These are phyloP conservation scores for Halophytophthora batemanensis DNA, from an alignment of 352 stramenopile species.

Conservation along the genomic window DNA sequence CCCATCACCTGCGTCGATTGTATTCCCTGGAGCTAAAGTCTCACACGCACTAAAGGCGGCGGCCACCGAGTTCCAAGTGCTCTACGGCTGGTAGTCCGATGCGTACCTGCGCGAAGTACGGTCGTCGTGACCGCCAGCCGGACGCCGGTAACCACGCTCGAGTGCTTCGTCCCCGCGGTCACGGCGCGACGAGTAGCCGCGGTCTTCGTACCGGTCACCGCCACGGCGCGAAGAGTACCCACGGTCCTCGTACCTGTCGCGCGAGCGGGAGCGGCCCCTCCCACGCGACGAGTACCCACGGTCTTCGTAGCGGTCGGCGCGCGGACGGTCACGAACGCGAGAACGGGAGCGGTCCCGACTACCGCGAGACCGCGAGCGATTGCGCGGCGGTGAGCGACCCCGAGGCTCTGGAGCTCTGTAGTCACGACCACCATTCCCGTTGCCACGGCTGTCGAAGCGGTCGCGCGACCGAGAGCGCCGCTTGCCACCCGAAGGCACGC, in stretches of 20 bases:
- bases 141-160: constrained; percentile 39
- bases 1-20: too few relatives aligned
- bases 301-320: constrained; percentile 32
- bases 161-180: constrained; percentile 27
- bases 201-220: too few relatives aligned
- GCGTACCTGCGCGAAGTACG: constrained; percentile 48
- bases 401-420: constrained; percentile 12
- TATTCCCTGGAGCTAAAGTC: too few relatives aligned
- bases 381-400: constrained; percentile 19
- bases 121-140: constrained; percentile 50
- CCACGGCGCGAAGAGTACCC: too few relatives aligned
- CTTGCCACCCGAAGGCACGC: constrained; percentile 14
- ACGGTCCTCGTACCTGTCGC: constrained; percentile 15
- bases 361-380: constrained; percentile 27
- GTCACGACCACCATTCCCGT: constrained; percentile 8
- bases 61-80: not conserved
- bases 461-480: constrained; percentile 22
- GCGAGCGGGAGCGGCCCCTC: constrained; percentile 19
- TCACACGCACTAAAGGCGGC: too few relatives aligned
- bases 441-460: too few relatives aligned
- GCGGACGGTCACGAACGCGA: constrained; percentile 22
- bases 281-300: constrained; percentile 27
- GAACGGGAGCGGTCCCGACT: constrained; percentile 18
- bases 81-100: constrained; percentile 43
- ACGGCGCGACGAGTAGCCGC: too few relatives aligned